Percentiles rank a stretch among this genome's conserved stretches.
phyloP scores from a whole-genome alignment of 2,329 filamentous ascomycete genomes.

The Polychaeton citri region DNA sequence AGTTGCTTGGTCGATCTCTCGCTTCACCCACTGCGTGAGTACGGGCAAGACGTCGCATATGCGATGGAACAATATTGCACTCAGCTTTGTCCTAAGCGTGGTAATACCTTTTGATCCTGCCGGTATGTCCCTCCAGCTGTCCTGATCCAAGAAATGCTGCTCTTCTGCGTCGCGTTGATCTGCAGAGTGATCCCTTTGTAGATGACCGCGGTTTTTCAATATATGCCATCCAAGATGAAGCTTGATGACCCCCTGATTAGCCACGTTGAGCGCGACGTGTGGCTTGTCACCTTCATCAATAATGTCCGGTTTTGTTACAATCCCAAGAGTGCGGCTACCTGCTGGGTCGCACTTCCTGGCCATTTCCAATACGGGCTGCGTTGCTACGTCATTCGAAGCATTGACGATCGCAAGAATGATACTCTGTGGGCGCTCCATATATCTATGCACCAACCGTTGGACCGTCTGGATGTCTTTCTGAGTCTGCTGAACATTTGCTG shows the following conservation, averaged over 20 bases:
- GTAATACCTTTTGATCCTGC: no score
- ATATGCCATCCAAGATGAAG: background rate
- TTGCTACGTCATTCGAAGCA: conserved; percentile 29
- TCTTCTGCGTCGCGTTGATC: no score
- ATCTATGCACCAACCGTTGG: conserved; percentile 21
- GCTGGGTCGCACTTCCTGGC: conserved; percentile 20
- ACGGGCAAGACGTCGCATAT: no score
- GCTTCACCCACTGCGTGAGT: no score
- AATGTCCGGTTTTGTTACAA: conserved; percentile 22
- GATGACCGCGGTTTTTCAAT: background rate
- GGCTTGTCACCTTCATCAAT: conserved; percentile 9
- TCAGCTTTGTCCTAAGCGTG: no score
- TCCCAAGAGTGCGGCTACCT: conserved; percentile 17
- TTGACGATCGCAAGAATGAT: conserved; percentile 31
- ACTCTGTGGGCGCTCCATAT: conserved; percentile 23
- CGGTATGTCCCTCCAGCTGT: no score
- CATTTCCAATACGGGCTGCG: conserved; percentile 29
- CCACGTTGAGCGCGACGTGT: background rate
- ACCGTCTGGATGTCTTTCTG: conserved; percentile 24
- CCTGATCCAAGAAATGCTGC: no score
- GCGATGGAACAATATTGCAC: no score
- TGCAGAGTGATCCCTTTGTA: no score
- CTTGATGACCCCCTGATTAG: background rate
- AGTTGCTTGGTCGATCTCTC: no score
- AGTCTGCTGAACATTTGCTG: conserved; percentile 15